Evolutionary conservation across 2,329 filamentous ascomycete genomes (phyloP).

Genomic region (Cladosporium colombiae): DNA sequence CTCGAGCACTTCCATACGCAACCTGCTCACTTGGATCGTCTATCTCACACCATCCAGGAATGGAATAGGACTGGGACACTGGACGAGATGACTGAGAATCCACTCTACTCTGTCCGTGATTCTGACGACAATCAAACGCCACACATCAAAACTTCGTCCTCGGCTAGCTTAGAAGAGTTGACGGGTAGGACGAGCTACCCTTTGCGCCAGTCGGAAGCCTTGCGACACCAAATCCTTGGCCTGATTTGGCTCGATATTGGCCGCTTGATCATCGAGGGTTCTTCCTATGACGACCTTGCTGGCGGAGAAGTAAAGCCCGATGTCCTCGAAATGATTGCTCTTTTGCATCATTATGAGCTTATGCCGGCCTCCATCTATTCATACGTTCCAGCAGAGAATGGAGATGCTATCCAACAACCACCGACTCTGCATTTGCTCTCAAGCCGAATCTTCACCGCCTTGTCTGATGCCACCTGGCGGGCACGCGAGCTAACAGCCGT

Average conservation of each 20-base stretch:
- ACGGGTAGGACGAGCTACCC: slow-evolving; percentile 23
- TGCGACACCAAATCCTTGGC: slow-evolving; percentile 43
- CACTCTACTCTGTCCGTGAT: slow-evolving; percentile 5
- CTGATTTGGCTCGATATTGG: slow-evolving; percentile 50
- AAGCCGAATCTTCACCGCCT: slow-evolving; percentile 49
- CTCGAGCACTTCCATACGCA: slow-evolving; percentile 35
- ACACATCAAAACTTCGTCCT: slow-evolving; percentile 6
- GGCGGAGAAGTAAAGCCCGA: slow-evolving; percentile 41
- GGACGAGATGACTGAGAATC: slow-evolving; percentile 21
- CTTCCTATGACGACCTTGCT: slow-evolving; percentile 11
- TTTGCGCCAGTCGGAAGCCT: slow-evolving; percentile 21
- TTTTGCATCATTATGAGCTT: slow-evolving; percentile 49
- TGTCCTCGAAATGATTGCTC: slow-evolving; percentile 51
- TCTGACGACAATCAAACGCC: not conserved
- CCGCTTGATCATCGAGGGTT: slow-evolving; percentile 44
- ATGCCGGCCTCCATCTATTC: slow-evolving; percentile 50
- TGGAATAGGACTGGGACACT: slow-evolving; percentile 23
- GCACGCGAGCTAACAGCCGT: slow-evolving; percentile 42
- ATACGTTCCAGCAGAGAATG: slow-evolving; percentile 38
- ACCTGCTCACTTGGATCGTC: not conserved
- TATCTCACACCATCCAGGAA: slow-evolving; percentile 6
- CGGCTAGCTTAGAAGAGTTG: slow-evolving; percentile 24
- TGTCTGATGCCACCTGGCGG: slow-evolving; percentile 54
- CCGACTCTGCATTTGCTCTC: slow-evolving; percentile 51
- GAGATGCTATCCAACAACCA: slow-evolving; percentile 46